A percentile compares a stretch with the other conserved stretches of the same genome.
These are phyloP conservation scores for Colletotrichum simmondsii DNA, from an alignment of 2,329 filamentous ascomycete genomes.

Conservation along the genomic window DNA sequence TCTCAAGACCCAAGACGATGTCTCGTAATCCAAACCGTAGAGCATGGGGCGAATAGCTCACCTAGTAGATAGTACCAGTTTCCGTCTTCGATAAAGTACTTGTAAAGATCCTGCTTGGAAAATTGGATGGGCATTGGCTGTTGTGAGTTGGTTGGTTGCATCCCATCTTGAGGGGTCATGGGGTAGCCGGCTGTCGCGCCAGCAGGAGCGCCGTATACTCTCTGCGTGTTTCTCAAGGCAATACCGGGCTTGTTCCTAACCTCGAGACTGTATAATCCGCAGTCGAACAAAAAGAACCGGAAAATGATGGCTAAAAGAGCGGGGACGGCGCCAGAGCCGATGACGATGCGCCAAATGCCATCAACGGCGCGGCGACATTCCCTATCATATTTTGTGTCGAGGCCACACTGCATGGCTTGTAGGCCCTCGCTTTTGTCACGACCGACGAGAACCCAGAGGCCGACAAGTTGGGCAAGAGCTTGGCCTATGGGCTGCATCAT, in stretches of 20 bases:
- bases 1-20: too few relatives aligned
- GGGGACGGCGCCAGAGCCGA: conserved; percentile 73
- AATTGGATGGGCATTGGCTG: conserved; percentile 59
- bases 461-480: conserved; percentile 71
- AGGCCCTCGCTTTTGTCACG: conserved; percentile 54
- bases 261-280: conserved; percentile 72
- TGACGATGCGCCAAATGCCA: conserved; percentile 74
- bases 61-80: conserved; percentile 58
- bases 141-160: conserved; percentile 46
- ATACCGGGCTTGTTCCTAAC: conserved; percentile 70
- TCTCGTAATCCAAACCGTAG: neutral
- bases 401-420: conserved; percentile 58
- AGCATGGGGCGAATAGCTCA: conserved; percentile 15
- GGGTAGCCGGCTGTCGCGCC: conserved; percentile 35
- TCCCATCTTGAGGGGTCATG: conserved; percentile 43
- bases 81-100: conserved; percentile 60
- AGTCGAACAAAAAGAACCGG: conserved; percentile 74
- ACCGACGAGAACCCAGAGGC: conserved; percentile 62
- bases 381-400: conserved; percentile 55
- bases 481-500: conserved; percentile 77
- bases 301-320: conserved; percentile 73
- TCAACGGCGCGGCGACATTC: conserved; percentile 62
- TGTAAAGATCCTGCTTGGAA: conserved; percentile 57
- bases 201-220: conserved; percentile 61
- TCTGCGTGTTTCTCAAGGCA: conserved; percentile 69